phyloP scores from a whole-genome alignment of 1,139 yeast genomes.

The Zygotorulaspora mrakii region DNA sequence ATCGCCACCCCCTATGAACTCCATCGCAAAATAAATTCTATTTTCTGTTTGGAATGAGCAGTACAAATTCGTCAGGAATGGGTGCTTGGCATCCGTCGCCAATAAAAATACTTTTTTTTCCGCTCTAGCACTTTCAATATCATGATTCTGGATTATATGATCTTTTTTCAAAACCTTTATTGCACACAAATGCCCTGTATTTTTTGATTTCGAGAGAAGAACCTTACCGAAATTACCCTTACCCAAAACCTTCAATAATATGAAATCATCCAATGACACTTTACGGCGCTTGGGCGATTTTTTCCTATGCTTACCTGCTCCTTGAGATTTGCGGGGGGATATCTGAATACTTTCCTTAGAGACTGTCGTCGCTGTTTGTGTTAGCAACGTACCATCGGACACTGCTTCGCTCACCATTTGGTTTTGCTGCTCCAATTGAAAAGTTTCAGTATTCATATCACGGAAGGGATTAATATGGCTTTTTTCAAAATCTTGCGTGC shows the following conservation, averaged over 20 bases:
- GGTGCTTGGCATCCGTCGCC: conserved; percentile 88
- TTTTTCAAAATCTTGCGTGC: too few species aligned
- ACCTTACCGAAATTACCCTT: conserved; percentile 98
- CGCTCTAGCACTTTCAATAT: conserved; percentile 89
- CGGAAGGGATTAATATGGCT: conserved; percentile 34
- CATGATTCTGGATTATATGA: conserved; percentile 90
- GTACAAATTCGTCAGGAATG: conserved; percentile 83
- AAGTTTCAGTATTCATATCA: conserved; percentile 25
- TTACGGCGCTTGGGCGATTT: conserved; percentile 44
- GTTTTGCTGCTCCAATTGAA: conserved; percentile 19
- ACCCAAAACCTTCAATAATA: conserved; percentile 89
- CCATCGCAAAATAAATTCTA: conserved; percentile 97
- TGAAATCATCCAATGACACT: conserved; percentile 92
- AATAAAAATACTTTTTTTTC: conserved; percentile 89
- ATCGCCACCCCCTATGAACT: conserved; percentile 96
- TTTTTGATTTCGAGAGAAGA: conserved; percentile 90
- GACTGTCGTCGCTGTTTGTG: conserved; percentile 6
- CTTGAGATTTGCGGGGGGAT: conserved; percentile 28
- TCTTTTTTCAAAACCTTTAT: conserved; percentile 94
- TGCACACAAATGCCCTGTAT: conserved; percentile 71
- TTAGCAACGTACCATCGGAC: conserved; percentile 8
- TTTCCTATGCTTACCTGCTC: conserved; percentile 25
- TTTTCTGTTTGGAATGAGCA: conserved; percentile 98
- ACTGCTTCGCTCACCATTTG: conserved; percentile 9
- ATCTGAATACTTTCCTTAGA: conserved; percentile 12